phyloP scores from a whole-genome alignment of 345 rosid species.

The Populus euphratica region DNA sequence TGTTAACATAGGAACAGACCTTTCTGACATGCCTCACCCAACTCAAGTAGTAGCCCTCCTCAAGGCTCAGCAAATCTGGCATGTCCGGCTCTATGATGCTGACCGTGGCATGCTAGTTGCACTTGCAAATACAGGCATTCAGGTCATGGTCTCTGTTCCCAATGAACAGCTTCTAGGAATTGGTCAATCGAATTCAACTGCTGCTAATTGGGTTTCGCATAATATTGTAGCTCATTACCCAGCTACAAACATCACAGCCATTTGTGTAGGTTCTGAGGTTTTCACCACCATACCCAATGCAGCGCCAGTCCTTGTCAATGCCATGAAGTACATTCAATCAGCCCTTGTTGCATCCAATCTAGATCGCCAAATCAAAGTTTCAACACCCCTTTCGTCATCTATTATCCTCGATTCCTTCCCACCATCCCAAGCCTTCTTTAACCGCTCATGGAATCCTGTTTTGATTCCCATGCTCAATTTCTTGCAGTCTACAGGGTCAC shows the following conservation, averaged over 20 bases:
- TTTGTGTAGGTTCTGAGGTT: conserved; percentile 97
- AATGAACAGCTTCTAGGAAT: conserved; percentile 91
- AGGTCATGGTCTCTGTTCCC: conserved; percentile 85
- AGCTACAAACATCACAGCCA: conserved; percentile 88
- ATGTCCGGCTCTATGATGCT: conserved; percentile 80
- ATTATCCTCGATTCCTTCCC: conserved; percentile 95
- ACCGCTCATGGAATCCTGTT: conserved; percentile 76
- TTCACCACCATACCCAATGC: conserved; percentile 69
- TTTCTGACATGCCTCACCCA: conserved; percentile 90
- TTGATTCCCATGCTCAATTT: conserved; percentile 84
- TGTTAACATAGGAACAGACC: conserved; percentile 85
- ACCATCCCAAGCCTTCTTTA: conserved; percentile 98
- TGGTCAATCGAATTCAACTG: conserved; percentile 96
- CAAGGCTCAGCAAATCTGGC: conserved; percentile 71
- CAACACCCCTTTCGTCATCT: conserved; percentile 78
- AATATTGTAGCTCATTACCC: conserved; percentile 84
- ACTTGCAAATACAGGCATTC: conserved; percentile 81
- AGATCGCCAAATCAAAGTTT: conserved; percentile 80
- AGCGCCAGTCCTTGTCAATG: conserved; percentile 75
- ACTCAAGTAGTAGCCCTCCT: conserved; percentile 87
- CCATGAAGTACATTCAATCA: conserved; percentile 74
- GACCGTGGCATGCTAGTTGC: conserved; percentile 83
- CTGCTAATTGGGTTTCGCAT: conserved; percentile 93
- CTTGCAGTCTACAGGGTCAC: conserved; percentile 78
- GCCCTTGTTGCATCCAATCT: conserved; percentile 93